These are phyloP conservation scores for Hippophae rhamnoides DNA, from an alignment of 306 rosid species.

Conservation along the genomic window DNA sequence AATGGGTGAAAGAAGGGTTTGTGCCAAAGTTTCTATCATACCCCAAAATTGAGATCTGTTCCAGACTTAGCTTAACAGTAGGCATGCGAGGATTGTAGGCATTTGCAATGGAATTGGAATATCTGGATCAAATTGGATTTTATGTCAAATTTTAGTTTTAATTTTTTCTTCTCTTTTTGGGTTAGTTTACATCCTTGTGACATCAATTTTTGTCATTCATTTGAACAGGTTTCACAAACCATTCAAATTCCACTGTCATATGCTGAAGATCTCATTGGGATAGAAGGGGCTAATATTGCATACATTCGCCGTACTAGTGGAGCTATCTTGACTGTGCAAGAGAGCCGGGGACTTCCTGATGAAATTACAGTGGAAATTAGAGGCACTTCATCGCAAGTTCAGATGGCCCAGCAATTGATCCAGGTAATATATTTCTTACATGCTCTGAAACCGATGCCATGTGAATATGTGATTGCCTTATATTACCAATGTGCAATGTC, in stretches of 20 bases:
- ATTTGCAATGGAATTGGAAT: neutral
- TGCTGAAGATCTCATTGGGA: conserved; percentile 90
- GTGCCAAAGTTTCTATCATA: too few species aligned
- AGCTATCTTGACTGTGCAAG: conserved; percentile 83
- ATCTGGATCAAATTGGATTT: neutral
- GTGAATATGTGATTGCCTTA: neutral
- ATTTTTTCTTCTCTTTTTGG: neutral
- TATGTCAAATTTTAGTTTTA: neutral
- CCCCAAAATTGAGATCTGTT: too few species aligned
- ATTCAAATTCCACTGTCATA: conserved; percentile 94
- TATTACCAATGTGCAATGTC: neutral
- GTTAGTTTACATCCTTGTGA: conserved; percentile 1
- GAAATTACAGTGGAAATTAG: conserved; percentile 90
- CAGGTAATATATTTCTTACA: conserved; percentile 35
- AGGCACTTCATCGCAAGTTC: conserved; percentile 89
- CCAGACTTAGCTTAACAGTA: too few species aligned
- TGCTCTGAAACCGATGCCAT: neutral
- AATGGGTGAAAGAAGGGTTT: too few species aligned
- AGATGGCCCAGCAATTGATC: conserved; percentile 77
- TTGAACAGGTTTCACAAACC: conserved; percentile 73
- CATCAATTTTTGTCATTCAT: conserved; percentile 6
- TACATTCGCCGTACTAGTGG: conserved; percentile 88
- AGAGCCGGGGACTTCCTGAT: conserved; percentile 79
- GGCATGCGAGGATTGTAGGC: neutral
- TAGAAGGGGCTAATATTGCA: conserved; percentile 85